phyloP scores from a whole-genome alignment of 352 stramenopile species.

The Phytophthora meadii region DNA sequence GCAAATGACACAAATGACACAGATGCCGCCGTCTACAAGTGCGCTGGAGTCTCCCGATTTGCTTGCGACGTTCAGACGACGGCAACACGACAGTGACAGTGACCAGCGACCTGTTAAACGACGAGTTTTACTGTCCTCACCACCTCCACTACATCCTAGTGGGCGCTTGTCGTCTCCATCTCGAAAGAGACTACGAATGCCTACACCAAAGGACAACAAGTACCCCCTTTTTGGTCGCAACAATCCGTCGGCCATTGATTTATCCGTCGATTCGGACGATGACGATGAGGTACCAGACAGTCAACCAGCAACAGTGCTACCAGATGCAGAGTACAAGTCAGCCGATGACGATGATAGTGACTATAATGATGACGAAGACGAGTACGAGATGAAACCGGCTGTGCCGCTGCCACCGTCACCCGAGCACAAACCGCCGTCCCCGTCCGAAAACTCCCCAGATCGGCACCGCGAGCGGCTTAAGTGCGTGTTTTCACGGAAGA shows the following conservation, averaged over 20 bases:
- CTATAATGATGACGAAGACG: constrained; percentile 10
- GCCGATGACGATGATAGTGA: constrained; percentile 10
- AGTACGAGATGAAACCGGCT: constrained; percentile 53
- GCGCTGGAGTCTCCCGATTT: constrained; percentile 49
- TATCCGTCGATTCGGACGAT: constrained; percentile 18
- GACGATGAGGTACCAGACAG: constrained; percentile 31
- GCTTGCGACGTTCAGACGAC: constrained; percentile 31
- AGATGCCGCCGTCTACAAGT: constrained; percentile 34
- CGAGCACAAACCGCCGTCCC: constrained; percentile 5
- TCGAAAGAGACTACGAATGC: constrained; percentile 44
- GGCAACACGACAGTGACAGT: constrained; percentile 1
- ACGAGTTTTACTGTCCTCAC: constrained; percentile 24
- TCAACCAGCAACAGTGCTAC: constrained; percentile 14
- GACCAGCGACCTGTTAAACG: constrained; percentile 30
- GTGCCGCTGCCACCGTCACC: constrained; percentile 15
- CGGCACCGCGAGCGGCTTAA: constrained; percentile 12
- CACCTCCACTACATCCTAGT: constrained; percentile 25
- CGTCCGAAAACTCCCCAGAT: not conserved
- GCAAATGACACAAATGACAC: constrained; percentile 43
- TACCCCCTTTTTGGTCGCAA: constrained; percentile 1
- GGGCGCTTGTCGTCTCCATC: constrained; percentile 24
- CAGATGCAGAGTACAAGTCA: constrained; percentile 15
- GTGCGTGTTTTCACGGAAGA: constrained; percentile 24
- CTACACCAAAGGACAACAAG: constrained; percentile 7
- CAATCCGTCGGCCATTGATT: constrained; percentile 9